Percentiles rank a stretch among this genome's conserved stretches.
phyloP scores from a whole-genome alignment of 2,329 filamentous ascomycete species.

The Penicillium expansum region DNA sequence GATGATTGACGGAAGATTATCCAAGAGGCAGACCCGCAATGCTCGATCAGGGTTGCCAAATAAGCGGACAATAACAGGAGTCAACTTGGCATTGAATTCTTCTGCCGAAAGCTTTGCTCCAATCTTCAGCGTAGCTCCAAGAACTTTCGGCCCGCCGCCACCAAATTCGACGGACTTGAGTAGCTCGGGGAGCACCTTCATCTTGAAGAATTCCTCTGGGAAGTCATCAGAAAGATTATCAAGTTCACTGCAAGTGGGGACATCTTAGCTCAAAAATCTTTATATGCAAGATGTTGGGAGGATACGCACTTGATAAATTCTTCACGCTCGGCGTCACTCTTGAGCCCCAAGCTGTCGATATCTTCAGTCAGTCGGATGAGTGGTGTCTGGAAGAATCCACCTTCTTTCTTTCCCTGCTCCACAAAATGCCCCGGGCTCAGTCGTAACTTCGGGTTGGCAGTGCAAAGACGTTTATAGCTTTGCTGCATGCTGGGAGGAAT shows the following conservation, averaged over 20 bases:
- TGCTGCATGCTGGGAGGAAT: constrained; percentile 86
- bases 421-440: constrained; percentile 82
- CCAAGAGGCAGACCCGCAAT: constrained; percentile 83
- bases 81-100: constrained; percentile 81
- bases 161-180: constrained; percentile 99
- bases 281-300: neutral
- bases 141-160: constrained; percentile 87
- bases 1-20: constrained; percentile 87
- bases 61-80: constrained; percentile 79
- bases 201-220: constrained; percentile 95
- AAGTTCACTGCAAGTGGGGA: constrained; percentile 58
- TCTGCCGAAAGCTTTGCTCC: constrained; percentile 80
- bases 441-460: constrained; percentile 83
- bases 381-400: constrained; percentile 89
- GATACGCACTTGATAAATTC: constrained; percentile 68
- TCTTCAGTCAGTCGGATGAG: constrained; percentile 90
- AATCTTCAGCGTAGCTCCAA: constrained; percentile 86
- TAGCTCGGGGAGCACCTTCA: constrained; percentile 91
- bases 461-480: constrained; percentile 84
- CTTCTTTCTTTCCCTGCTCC: constrained; percentile 77
- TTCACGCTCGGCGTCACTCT: constrained; percentile 78
- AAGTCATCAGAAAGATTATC: constrained; percentile 89
- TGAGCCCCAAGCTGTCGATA: constrained; percentile 88
- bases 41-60: constrained; percentile 91
- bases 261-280: neutral